phyloP scores from a whole-genome alignment of 1,284 basidiomycete species.

The Ustilago vetiveriae region DNA sequence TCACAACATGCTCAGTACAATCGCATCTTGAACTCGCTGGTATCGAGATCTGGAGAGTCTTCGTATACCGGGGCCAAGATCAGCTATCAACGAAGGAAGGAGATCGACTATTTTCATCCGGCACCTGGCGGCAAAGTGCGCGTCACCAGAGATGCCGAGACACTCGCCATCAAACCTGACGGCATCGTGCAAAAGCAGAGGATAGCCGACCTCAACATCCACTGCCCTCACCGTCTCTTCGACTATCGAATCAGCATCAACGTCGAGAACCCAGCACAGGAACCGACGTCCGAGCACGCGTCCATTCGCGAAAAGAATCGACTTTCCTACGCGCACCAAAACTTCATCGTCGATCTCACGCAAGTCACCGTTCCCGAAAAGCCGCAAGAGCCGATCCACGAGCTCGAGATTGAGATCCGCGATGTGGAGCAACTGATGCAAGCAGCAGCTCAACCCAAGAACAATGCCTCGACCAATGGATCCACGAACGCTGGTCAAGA shows the following conservation, averaged over 20 bases:
- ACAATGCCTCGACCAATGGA: conserved; percentile 9
- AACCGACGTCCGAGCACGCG: conserved; percentile 62
- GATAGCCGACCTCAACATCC: conserved; percentile 86
- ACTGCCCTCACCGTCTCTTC: conserved; percentile 80
- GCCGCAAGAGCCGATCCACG: conserved; percentile 68
- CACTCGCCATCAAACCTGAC: conserved; percentile 71
- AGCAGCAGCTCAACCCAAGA: conserved; percentile 57
- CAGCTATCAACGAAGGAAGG: conserved; percentile 79
- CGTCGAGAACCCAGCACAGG: conserved; percentile 73
- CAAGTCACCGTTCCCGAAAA: conserved; percentile 74
- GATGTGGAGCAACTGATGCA: conserved; percentile 70
- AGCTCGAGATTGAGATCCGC: conserved; percentile 73
- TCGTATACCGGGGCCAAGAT: conserved; percentile 73
- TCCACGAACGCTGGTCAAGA: conserved; percentile 31
- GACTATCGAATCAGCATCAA: conserved; percentile 94
- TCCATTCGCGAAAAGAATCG: conserved; percentile 82
- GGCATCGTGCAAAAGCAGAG: conserved; percentile 78
- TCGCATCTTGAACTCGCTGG: conserved; percentile 76
- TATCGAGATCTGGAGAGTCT: conserved; percentile 68
- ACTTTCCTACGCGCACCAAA: conserved; percentile 89
- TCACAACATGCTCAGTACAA: conserved; percentile 88
- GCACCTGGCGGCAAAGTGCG: conserved; percentile 74
- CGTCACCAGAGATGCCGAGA: conserved; percentile 83
- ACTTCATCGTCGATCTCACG: conserved; percentile 90
- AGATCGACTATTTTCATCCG: conserved; percentile 83